Percentiles rank a stretch among this genome's conserved stretches.
Evolutionary conservation across 371 early-diverging fungal species (phyloP).

Genomic region (Mucor piriformis): DNA sequence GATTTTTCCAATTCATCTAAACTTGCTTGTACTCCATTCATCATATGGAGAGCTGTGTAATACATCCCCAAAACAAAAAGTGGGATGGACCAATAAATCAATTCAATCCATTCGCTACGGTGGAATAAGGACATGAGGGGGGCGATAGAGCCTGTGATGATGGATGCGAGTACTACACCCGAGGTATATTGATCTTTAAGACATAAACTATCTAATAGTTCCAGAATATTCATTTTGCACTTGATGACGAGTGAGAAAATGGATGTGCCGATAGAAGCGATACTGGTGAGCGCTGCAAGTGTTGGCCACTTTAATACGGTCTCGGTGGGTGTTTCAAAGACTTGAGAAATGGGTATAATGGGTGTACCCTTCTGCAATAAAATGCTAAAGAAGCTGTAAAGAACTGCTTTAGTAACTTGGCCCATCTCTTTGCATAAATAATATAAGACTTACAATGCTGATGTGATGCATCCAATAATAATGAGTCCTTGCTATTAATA

Average conservation of each 20-base stretch:
- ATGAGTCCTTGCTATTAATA: slow-evolving; percentile 30
- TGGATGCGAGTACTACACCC: not conserved
- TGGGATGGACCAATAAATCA: slow-evolving; percentile 38
- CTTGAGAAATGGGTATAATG: slow-evolving; percentile 24
- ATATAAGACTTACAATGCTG: slow-evolving; percentile 33
- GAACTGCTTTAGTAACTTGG: not conserved
- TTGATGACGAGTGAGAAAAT: slow-evolving; percentile 1
- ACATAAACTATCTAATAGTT: not conserved
- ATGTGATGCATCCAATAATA: slow-evolving; percentile 24
- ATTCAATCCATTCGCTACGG: slow-evolving; percentile 20
- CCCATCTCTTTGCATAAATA: too few relatives aligned
- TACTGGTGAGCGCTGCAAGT: slow-evolving; percentile 2
- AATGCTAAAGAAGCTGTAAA: slow-evolving; percentile 26
- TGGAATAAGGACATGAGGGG: slow-evolving; percentile 20
- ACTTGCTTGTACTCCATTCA: slow-evolving; percentile 33
- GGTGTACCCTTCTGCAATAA: slow-evolving; percentile 15
- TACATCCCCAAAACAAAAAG: slow-evolving; percentile 22
- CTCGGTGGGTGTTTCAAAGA: slow-evolving; percentile 20
- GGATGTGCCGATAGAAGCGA: slow-evolving; percentile 6
- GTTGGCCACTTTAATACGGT: slow-evolving; percentile 1
- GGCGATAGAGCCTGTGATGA: slow-evolving; percentile 14
- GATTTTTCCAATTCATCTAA: slow-evolving; percentile 40
- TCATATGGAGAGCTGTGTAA: slow-evolving; percentile 32
- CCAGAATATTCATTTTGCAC: slow-evolving; percentile 2
- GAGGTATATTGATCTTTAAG: not conserved